Evolutionary conservation across 768 basidiomycete genomes (phyloP).

Genomic region (Amanita jacksonii): DNA sequence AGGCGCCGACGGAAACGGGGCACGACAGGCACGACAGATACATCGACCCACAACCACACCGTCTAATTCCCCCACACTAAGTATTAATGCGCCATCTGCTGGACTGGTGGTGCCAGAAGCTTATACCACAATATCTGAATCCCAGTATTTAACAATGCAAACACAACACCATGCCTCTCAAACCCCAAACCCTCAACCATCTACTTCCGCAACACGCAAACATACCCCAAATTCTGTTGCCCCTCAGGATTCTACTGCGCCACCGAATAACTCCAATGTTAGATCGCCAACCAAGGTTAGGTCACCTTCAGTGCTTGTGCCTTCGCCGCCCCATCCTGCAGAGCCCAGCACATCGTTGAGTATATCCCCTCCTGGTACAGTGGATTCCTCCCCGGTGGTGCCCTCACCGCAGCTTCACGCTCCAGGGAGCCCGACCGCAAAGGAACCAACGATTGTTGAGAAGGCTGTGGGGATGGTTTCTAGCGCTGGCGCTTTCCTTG

Average conservation of each 20-base stretch:
- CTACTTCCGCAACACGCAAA: too few relatives aligned
- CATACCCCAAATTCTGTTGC: slow-evolving; percentile 4
- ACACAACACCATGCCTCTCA: not conserved
- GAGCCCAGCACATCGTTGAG: slow-evolving; percentile 28
- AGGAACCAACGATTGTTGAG: slow-evolving; percentile 28
- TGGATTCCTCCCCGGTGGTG: slow-evolving; percentile 7
- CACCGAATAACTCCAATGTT: not conserved
- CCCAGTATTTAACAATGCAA: not conserved
- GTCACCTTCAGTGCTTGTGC: slow-evolving; percentile 23
- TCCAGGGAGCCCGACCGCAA: slow-evolving; percentile 12
- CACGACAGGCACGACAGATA: slow-evolving; percentile 13
- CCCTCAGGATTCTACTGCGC: not conserved
- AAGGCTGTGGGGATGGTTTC: slow-evolving; percentile 73
- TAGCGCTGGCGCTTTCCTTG: slow-evolving; percentile 69
- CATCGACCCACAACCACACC: slow-evolving; percentile 52
- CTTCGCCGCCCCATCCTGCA: slow-evolving; percentile 21
- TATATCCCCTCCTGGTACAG: slow-evolving; percentile 15
- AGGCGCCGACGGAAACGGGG: slow-evolving; percentile 16
- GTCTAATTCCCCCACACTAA: slow-evolving; percentile 47
- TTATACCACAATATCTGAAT: slow-evolving; percentile 3
- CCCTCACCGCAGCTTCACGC: slow-evolving; percentile 10
- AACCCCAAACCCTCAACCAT: too few relatives aligned
- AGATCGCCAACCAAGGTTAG: slow-evolving; percentile 15
- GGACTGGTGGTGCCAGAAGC: slow-evolving; percentile 9
- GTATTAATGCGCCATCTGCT: slow-evolving; percentile 18